Conservation (phyloP, 2,329 filamentous ascomycete species). For the Scytalidium lignicola region DNA sequence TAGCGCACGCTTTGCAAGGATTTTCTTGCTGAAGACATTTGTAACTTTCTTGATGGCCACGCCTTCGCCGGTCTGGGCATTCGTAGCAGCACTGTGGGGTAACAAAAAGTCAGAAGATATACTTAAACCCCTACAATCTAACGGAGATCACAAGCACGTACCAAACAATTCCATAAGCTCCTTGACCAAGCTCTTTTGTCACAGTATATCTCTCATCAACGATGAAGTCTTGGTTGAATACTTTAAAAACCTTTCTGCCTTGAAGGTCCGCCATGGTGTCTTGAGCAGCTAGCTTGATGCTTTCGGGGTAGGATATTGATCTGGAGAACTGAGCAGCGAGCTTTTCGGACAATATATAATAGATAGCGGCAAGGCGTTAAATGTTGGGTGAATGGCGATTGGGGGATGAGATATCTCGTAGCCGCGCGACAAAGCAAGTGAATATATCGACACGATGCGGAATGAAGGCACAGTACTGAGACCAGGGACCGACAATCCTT, state of each 20-base stretch:
- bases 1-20: slow-evolving; percentile 93
- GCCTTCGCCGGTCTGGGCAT: slow-evolving; percentile 84
- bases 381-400: not conserved
- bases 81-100: slow-evolving; percentile 72
- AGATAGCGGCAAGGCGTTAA: not conserved
- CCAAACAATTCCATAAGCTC: slow-evolving; percentile 98
- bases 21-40: slow-evolving; percentile 99
- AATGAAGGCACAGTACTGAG: not conserved
- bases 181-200: slow-evolving; percentile 96
- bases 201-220: slow-evolving; percentile 98
- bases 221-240: slow-evolving; percentile 99
- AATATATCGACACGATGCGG: not conserved
- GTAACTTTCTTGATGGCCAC: slow-evolving; percentile 99
- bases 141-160: slow-evolving; percentile 39
- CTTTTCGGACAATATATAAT: not conserved
- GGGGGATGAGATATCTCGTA: not conserved
- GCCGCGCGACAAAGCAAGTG: slow-evolving; percentile 1
- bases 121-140: slow-evolving; percentile 12
- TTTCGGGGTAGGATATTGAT: not conserved
- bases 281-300: not conserved
- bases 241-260: slow-evolving; percentile 92
- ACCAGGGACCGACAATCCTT: not conserved
- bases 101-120: slow-evolving; percentile 18
- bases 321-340: not conserved
- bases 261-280: slow-evolving; percentile 27